Conservation (phyloP, 495 filamentous ascomycete species). For the Ramalina intermedia region DNA sequence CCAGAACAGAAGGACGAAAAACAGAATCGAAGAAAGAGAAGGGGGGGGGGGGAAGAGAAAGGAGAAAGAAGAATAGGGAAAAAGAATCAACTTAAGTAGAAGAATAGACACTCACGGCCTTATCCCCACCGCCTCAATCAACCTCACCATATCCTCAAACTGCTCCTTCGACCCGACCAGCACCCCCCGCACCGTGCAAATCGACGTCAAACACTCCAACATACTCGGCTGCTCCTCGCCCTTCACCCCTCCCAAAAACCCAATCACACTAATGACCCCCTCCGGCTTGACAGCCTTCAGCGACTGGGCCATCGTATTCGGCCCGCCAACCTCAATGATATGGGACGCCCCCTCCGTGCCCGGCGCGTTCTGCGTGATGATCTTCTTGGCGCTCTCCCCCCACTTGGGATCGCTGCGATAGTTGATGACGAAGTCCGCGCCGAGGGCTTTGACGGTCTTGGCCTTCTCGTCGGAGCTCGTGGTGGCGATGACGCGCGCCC, state of each 20-base stretch:
- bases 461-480: conserved; percentile 56
- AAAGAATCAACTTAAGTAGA: no score
- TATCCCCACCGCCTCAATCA: conserved; percentile 51
- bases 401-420: conserved; percentile 57
- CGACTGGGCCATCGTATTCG: conserved; percentile 44
- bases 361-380: conserved; percentile 43
- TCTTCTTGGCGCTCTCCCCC: conserved; percentile 55
- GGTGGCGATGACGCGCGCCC: conserved; percentile 67
- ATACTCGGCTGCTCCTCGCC: conserved; percentile 23
- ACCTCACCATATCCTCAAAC: conserved; percentile 40
- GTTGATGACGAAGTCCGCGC: conserved; percentile 67
- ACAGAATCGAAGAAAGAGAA: no score
- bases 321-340: conserved; percentile 56
- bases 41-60: no score
- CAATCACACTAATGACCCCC: conserved; percentile 54
- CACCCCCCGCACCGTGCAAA: conserved; percentile 37
- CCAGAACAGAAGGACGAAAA: no score
- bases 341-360: conserved; percentile 35
- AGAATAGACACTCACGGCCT: conserved; percentile 25
- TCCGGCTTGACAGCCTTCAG: conserved; percentile 52
- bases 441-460: conserved; percentile 51
- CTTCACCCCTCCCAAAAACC: conserved; percentile 40
- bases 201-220: conserved; percentile 26
- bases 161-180: conserved; percentile 32
- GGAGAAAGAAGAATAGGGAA: no score